Conservation (phyloP, 169 alveolate species). For the Plasmodium yoelii region DNA sequence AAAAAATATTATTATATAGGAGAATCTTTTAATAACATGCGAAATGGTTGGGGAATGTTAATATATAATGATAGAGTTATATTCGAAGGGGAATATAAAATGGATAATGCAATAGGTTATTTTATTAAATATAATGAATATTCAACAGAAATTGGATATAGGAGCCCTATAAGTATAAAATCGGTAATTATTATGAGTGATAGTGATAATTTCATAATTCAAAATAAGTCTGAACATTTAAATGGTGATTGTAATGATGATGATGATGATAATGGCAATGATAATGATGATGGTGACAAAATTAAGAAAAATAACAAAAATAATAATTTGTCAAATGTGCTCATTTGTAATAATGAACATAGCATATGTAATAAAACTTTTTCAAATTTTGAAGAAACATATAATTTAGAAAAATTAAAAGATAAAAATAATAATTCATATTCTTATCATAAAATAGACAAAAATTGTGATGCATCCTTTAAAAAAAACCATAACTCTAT, state of each 20-base stretch:
- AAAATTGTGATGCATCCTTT: too few relatives aligned
- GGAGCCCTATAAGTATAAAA: slow-evolving; percentile 66
- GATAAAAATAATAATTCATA: too few relatives aligned
- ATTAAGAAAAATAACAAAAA: too few relatives aligned
- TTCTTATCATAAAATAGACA: too few relatives aligned
- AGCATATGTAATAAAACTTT: too few relatives aligned
- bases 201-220: slow-evolving; percentile 64
- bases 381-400: too few relatives aligned
- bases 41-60: slow-evolving; percentile 84
- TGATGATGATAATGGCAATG: too few relatives aligned
- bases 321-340: background rate
- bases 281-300: too few relatives aligned
- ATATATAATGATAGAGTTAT: slow-evolving; percentile 76
- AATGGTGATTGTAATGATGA: too few relatives aligned
- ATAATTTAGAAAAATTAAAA: too few relatives aligned
- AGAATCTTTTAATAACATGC: slow-evolving; percentile 76
- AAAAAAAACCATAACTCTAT: too few relatives aligned
- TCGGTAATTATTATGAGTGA: slow-evolving; percentile 75
- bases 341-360: too few relatives aligned
- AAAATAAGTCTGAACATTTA: slow-evolving; percentile 42
- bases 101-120: slow-evolving; percentile 78
- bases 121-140: slow-evolving; percentile 75
- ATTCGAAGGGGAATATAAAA: slow-evolving; percentile 81
- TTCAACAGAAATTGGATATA: slow-evolving; percentile 77
- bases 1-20: slow-evolving; percentile 78